Percentiles rank a stretch among this genome's conserved stretches.
Conservation (phyloP, 768 basidiomycete genomes). For the Pisolithus marmoratus region DNA sequence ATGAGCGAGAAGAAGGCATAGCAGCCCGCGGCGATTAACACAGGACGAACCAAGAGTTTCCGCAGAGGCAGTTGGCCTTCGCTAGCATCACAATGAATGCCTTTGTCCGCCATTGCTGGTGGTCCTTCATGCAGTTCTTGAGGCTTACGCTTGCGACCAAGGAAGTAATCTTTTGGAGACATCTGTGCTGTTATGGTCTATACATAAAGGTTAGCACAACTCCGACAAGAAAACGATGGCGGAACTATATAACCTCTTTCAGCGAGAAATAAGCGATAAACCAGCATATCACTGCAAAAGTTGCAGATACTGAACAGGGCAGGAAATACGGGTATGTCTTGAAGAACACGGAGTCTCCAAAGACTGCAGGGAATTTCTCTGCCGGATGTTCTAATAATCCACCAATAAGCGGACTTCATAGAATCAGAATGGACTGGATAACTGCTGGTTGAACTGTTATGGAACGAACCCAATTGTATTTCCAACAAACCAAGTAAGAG, state of each 20-base stretch:
- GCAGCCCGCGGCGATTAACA: conserved; percentile 57
- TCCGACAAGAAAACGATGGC: background rate
- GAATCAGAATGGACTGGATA: conserved; percentile 24
- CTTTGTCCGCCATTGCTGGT: background rate
- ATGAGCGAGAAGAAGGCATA: conserved; percentile 60
- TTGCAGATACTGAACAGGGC: conserved; percentile 61
- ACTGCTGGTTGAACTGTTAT: conserved; percentile 34
- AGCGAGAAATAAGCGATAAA: conserved; percentile 47
- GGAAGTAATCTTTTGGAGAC: conserved; percentile 23
- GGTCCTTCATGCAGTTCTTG: conserved; percentile 11
- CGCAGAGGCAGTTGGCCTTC: conserved; percentile 41
- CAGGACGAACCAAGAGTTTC: conserved; percentile 45
- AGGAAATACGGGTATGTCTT: conserved; percentile 69
- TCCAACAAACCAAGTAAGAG: conserved; percentile 44
- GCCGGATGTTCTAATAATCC: conserved; percentile 60
- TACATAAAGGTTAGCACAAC: conserved; percentile 1
- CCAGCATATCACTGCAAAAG: conserved; percentile 52
- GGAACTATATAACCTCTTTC: conserved; percentile 45
- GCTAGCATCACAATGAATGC: conserved; percentile 22
- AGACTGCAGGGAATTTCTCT: conserved; percentile 58
- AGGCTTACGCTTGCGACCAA: conserved; percentile 16
- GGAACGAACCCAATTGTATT: conserved; percentile 39
- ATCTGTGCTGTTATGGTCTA: conserved; percentile 32
- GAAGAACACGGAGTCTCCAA: conserved; percentile 55
- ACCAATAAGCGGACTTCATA: conserved; percentile 57